These are phyloP conservation scores for Schwanniomyces vanrijiae DNA, from an alignment of 805 yeast genomes.

Conservation along the genomic window DNA sequence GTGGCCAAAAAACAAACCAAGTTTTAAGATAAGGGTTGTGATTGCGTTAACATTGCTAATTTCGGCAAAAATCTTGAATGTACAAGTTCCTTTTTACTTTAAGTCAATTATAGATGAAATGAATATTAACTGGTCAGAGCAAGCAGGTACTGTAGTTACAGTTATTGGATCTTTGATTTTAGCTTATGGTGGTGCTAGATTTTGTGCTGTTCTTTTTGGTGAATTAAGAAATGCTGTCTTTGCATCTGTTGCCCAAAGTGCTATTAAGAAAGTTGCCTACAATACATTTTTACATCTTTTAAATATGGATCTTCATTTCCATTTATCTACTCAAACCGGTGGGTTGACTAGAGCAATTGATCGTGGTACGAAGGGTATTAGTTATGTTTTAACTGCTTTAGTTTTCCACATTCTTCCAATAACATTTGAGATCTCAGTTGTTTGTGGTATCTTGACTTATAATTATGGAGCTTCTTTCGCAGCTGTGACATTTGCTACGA, in stretches of 20 bases:
- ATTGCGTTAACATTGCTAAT: constrained; percentile 73
- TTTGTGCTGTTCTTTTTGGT: constrained; percentile 92
- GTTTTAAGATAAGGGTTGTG: constrained; percentile 71
- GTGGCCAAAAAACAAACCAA: constrained; percentile 76
- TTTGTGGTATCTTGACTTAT: constrained; percentile 89
- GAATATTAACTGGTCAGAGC: constrained; percentile 82
- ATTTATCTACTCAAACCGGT: constrained; percentile 89
- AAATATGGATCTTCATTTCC: constrained; percentile 85
- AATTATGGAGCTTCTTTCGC: constrained; percentile 91
- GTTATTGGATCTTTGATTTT: constrained; percentile 68
- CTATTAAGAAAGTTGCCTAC: constrained; percentile 85
- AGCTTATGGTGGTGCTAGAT: constrained; percentile 91
- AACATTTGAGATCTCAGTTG: constrained; percentile 86
- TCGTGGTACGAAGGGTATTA: constrained; percentile 95
- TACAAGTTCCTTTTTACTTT: constrained; percentile 95
- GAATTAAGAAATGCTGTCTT: constrained; percentile 93
- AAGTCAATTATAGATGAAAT: constrained; percentile 82
- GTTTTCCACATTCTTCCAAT: constrained; percentile 97
- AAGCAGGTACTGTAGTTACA: constrained; percentile 62
- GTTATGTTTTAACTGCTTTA: constrained; percentile 90
- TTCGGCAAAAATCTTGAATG: constrained; percentile 81
- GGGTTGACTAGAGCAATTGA: constrained; percentile 96
- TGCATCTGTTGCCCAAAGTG: constrained; percentile 93
- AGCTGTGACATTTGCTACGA: constrained; percentile 80
- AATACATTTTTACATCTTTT: constrained; percentile 84